phyloP scores from a whole-genome alignment of 768 basidiomycete genomes.

The Xerocomellus chrysenteron region DNA sequence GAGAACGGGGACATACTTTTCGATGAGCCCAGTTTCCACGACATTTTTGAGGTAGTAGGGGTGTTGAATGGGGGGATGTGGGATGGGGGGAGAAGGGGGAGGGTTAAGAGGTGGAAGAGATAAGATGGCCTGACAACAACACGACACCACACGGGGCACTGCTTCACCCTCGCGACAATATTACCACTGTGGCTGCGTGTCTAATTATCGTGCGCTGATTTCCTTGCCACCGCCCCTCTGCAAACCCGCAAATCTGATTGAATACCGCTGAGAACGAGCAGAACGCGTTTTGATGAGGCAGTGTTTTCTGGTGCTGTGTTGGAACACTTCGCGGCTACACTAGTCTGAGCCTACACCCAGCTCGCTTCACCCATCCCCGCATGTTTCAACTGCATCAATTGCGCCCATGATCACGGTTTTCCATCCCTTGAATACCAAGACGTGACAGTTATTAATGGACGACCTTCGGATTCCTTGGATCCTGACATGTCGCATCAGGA shows the following conservation, averaged over 20 bases:
- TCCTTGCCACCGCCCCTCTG: too few relatives aligned
- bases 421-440: not conserved
- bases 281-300: not conserved
- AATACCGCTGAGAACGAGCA: too few relatives aligned
- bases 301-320: not conserved
- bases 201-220: too few relatives aligned
- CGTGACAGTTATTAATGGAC: too few relatives aligned
- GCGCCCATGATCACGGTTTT: not conserved
- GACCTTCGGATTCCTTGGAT: not conserved
- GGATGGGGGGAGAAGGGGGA: not conserved
- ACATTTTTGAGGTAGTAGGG: constrained; percentile 38
- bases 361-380: not conserved
- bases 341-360: too few relatives aligned
- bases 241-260: too few relatives aligned
- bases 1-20: constrained; percentile 29
- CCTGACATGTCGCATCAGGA: too few relatives aligned
- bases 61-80: not conserved
- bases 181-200: too few relatives aligned
- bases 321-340: too few relatives aligned
- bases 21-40: constrained; percentile 51
- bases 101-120: not conserved
- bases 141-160: not conserved
- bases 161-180: not conserved
- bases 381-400: not conserved
- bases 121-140: constrained; percentile 10